Base-by-base conservation (phyloP, 2,329 filamentous ascomycete species). In the Sarocladiaceae sp. region DNA sequence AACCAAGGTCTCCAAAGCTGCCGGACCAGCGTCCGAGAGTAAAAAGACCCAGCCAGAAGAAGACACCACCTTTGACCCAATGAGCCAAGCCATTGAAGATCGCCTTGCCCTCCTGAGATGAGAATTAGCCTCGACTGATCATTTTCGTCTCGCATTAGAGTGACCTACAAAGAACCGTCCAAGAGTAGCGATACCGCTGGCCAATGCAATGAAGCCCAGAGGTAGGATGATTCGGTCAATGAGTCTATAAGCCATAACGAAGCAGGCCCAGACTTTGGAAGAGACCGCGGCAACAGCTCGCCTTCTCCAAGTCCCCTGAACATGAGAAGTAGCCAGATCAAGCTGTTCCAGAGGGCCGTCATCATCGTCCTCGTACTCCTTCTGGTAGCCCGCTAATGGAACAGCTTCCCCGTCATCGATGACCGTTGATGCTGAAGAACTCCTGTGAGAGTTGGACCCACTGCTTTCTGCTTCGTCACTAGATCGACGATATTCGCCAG, bases 21-120 rank as follows among this genome's bases (percentile, higher is more conserved):
- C 93, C 93, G 63, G 91, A 83, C 87, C 90, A 97, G 52, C 93
- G 86, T 26, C 90, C 91, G 3, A 97, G 77, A 0, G 90, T 96
- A 55, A 97, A 72, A 18, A 96, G 71, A 8, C 93, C 93, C 57
- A 95, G 89, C 85, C 90, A 94, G 72, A 97, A 90, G 75, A 97
- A 97, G 52, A 97, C 87, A 3, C 89, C 89, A 42, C 93, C 93
- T 67, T 97, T 97, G 67, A 97, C 84, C 73, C 90, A 96, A 65
- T 97, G 93, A 7, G 93, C 93, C 37, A 97, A 76, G 2, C 93
- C 90, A 59, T 85, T 92, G 74, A 93, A 95, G 53, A 97, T 74
- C 2, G 76, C 75, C 20, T 68, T 67, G 4, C 80, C 86, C 66
- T 87, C 84, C 87, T 91, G 58, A 23, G 18, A 5, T 7, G 11